A percentile compares a stretch with the other conserved stretches of the same genome.
These are phyloP conservation scores for Fusarium annulatum DNA, from an alignment of 2,329 filamentous ascomycete species.

Conservation along the genomic window DNA sequence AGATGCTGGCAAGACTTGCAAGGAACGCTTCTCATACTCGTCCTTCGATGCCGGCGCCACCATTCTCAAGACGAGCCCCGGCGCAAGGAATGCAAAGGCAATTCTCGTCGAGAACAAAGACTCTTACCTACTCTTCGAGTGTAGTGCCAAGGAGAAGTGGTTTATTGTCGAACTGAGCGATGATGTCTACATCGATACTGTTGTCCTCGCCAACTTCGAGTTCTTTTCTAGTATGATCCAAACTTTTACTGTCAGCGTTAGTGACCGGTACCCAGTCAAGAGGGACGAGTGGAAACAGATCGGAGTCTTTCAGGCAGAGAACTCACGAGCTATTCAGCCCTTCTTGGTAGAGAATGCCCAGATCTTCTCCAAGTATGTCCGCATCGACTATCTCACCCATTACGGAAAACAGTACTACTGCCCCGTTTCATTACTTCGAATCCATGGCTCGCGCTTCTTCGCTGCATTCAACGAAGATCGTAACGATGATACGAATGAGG, in stretches of 20 bases:
- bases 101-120: conserved; percentile 97
- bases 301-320: conserved; percentile 89
- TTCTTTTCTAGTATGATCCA: conserved; percentile 99
- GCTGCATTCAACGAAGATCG: conserved; percentile 86
- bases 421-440: conserved; percentile 86
- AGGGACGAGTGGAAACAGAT: conserved; percentile 90
- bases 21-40: conserved; percentile 96
- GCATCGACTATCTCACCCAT: conserved; percentile 91
- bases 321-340: conserved; percentile 92
- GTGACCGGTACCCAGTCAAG: conserved; percentile 94
- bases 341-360: conserved; percentile 94
- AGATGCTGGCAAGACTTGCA: conserved; percentile 96
- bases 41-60: conserved; percentile 97
- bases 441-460: conserved; percentile 96
- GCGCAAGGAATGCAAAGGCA: conserved; percentile 87
- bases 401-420: conserved; percentile 98
- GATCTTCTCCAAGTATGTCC: conserved; percentile 94
- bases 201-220: conserved; percentile 98
- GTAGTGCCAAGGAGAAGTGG: conserved; percentile 87
- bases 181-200: conserved; percentile 85
- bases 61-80: conserved; percentile 86
- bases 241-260: conserved; percentile 89
- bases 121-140: conserved; percentile 97
- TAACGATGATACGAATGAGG: conserved; percentile 67
- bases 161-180: conserved; percentile 95